Conservation (phyloP, 768 basidiomycete genomes). For the Phylloporus sp. region DNA sequence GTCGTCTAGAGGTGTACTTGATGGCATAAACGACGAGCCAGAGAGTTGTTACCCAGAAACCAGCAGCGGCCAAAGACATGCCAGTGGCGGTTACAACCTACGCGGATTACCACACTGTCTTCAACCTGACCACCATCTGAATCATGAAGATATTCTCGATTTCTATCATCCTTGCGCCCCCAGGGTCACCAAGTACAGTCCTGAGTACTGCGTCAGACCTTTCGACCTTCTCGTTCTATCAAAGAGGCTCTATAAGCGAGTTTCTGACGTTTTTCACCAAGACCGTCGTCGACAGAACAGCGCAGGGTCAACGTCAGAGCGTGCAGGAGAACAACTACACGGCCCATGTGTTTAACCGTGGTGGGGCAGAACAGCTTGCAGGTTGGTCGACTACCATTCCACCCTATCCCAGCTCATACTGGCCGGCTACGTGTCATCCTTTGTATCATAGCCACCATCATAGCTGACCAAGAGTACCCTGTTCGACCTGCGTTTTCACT, state of each 20-base stretch:
- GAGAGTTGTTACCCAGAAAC: conserved; percentile 21
- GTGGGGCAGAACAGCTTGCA: conserved; percentile 79
- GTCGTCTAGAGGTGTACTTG: conserved; percentile 19
- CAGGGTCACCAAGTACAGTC: conserved; percentile 56
- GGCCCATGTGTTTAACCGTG: conserved; percentile 90
- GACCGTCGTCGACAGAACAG: conserved; percentile 88
- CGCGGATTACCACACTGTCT: not conserved
- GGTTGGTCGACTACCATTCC: conserved; percentile 44
- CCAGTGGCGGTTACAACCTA: not conserved
- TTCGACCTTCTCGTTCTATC: conserved; percentile 92
- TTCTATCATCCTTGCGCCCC: conserved; percentile 65
- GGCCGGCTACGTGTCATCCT: conserved; percentile 7
- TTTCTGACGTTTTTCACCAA: conserved; percentile 93
- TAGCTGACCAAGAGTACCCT: conserved; percentile 95
- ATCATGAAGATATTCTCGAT: conserved; percentile 87
- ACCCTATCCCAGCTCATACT: not conserved
- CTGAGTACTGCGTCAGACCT: conserved; percentile 75
- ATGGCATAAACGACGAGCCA: conserved; percentile 26
- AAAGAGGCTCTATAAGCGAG: conserved; percentile 80
- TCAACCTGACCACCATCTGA: conserved; percentile 9
- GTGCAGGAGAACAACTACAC: conserved; percentile 92
- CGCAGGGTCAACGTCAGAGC: conserved; percentile 85
- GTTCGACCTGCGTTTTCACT: conserved; percentile 95
- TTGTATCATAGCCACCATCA: conserved; percentile 66
- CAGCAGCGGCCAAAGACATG: conserved; percentile 19